Base-by-base conservation (phyloP, 2,329 filamentous ascomycete genomes). In the Hysterium pulicare region DNA sequence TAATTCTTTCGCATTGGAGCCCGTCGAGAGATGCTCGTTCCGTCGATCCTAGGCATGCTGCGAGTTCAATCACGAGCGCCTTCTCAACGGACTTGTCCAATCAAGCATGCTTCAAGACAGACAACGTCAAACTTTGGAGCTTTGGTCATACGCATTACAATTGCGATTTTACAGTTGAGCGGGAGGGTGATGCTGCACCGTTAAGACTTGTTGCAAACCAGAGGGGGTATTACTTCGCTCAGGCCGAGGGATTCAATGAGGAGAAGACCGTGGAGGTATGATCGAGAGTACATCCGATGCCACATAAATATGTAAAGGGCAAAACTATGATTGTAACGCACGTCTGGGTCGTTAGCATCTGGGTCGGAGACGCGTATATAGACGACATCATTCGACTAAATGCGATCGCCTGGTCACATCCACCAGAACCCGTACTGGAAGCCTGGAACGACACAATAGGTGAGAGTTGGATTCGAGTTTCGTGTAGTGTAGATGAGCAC, bases 91-190 rank as follows among this genome's bases (percentile, higher is more conserved):
- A 36, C 21, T 11, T 36, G 33, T 15, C 10, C 9, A 10, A 11
- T 15, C 11, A 36, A 19, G 19, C 21, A 9, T 36, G 33, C 19
- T 36, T 10, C 11, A 11, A 9, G 15, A 36, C 11, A 9, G 10
- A 19, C 8, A 36, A 19, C 19, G 33, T 36, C 10, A 36, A 19
- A 19, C 11, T 36, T 9, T 36, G 33, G 33, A 19, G 15, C 11
- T 36, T 20, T 36, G 33, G 33, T 11, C 33, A 36, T 36, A 20
- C 33, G 6, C 33, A 36, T 36, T 36, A 5, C 19, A 15, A 19
- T 19, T 36, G 33, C 19, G 33, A 36, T 22, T 36, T 36, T 22
- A 19, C 21, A 9, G 24, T 8, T 28, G 24, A 28, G 24, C 7
- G 24, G 24, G 13, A 7, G 24, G 24, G 24, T 8, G 13, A 28